These are phyloP conservation scores for Phaeosphaeria sp. DNA, from an alignment of 2,329 filamentous ascomycete species.

Conservation along the genomic window DNA sequence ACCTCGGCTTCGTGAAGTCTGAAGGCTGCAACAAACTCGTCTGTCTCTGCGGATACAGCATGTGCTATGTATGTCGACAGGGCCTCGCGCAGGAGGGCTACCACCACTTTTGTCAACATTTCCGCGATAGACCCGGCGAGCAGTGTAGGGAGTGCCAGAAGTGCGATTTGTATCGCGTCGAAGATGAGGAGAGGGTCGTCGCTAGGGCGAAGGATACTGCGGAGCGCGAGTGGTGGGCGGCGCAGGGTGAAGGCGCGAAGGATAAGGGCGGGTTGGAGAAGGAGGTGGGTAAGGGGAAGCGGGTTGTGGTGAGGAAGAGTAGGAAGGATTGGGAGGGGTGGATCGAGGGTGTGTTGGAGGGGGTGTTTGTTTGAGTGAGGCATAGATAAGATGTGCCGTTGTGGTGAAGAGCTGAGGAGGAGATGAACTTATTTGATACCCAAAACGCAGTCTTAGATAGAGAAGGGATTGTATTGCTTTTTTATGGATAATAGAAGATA, in stretches of 20 bases:
- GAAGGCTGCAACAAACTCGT: conserved; percentile 97
- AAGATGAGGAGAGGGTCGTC: conserved; percentile 55
- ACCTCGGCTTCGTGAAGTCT: conserved; percentile 90
- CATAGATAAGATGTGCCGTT: background rate
- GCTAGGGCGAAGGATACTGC: conserved; percentile 51
- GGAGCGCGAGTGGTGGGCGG: conserved; percentile 55
- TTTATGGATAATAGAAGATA: no score
- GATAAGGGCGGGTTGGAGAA: conserved; percentile 29
- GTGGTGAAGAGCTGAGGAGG: background rate
- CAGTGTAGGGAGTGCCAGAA: conserved; percentile 77
- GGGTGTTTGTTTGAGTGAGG: conserved; percentile 18
- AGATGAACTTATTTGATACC: background rate
- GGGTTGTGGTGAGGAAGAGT: conserved; percentile 7
- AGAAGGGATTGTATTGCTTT: background rate
- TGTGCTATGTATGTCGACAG: conserved; percentile 93
- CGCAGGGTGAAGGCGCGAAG: conserved; percentile 38
- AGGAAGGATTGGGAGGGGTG: conserved; percentile 27
- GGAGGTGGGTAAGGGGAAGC: conserved; percentile 24
- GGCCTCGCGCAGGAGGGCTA: conserved; percentile 75
- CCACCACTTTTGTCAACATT: conserved; percentile 94
- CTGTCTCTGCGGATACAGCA: conserved; percentile 93
- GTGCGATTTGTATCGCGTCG: conserved; percentile 58
- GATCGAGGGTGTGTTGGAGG: conserved; percentile 25
- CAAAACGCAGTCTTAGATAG: background rate
- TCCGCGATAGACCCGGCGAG: conserved; percentile 79